A percentile compares a stretch with the other conserved stretches of the same genome.
Evolutionary conservation across 768 basidiomycete species (phyloP).

Genomic region (Candolleomyces eurysporus): DNA sequence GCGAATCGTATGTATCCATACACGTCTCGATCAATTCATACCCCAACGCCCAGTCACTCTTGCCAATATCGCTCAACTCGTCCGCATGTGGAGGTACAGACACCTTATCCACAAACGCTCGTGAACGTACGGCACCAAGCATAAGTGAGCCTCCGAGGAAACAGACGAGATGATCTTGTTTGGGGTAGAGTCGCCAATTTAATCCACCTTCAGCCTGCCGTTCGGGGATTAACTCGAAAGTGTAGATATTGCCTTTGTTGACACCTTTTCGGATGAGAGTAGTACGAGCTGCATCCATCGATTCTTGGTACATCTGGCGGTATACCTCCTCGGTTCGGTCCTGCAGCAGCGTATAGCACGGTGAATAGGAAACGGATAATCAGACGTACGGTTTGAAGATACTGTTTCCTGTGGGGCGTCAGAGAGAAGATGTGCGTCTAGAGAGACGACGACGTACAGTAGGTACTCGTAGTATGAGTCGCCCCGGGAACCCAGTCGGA

Average conservation of each 20-base stretch:
- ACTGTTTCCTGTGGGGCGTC: constrained; percentile 57
- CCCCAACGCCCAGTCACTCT: constrained; percentile 81
- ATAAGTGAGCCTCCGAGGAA: constrained; percentile 92
- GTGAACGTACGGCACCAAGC: constrained; percentile 77
- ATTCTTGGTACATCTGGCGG: constrained; percentile 85
- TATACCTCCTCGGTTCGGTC: constrained; percentile 76
- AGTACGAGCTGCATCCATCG: constrained; percentile 78
- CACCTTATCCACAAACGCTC: constrained; percentile 49
- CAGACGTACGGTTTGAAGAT: constrained; percentile 67
- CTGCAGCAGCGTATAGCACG: constrained; percentile 27
- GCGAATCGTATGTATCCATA: constrained; percentile 79
- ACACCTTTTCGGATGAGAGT: constrained; percentile 68
- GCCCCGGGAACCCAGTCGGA: constrained; percentile 87
- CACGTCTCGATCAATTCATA: constrained; percentile 84
- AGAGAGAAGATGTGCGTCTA: background rate
- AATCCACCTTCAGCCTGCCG: constrained; percentile 34
- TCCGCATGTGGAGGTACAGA: constrained; percentile 66
- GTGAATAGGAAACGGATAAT: background rate
- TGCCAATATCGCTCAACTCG: constrained; percentile 59
- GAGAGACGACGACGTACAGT: constrained; percentile 42
- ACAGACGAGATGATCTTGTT: constrained; percentile 96
- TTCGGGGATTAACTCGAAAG: constrained; percentile 77
- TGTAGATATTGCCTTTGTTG: constrained; percentile 65
- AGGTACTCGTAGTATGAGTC: constrained; percentile 95
- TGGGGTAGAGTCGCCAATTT: constrained; percentile 72